These are phyloP conservation scores for Psilocybe cyanescens DNA, from an alignment of 768 basidiomycete species.

Conservation along the genomic window DNA sequence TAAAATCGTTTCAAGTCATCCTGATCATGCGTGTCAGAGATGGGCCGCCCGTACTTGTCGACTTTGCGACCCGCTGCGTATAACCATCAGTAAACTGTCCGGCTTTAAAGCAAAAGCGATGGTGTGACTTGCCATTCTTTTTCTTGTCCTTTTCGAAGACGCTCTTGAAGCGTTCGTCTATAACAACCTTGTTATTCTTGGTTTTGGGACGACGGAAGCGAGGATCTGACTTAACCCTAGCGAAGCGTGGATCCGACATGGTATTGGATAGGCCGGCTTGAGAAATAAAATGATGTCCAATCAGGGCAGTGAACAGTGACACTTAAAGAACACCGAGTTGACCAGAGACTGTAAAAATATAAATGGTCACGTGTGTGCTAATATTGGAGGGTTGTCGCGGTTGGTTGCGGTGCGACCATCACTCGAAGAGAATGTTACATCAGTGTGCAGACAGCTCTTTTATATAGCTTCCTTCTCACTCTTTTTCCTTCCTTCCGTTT, in stretches of 20 bases:
- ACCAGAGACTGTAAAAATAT: conserved; percentile 11
- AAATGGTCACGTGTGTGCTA: conserved; percentile 16
- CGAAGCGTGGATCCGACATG: conserved; percentile 89
- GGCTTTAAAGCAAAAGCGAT: not conserved
- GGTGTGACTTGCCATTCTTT: conserved; percentile 30
- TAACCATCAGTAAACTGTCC: conserved; percentile 5
- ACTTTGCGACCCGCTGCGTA: conserved; percentile 54
- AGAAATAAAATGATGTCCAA: not conserved
- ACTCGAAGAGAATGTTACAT: conserved; percentile 8
- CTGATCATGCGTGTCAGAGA: conserved; percentile 69
- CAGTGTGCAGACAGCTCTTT: conserved; percentile 17
- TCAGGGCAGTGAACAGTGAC: not conserved
- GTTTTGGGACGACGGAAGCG: conserved; percentile 88
- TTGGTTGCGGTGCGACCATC: conserved; percentile 23
- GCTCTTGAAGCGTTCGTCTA: conserved; percentile 91
- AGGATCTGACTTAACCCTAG: conserved; percentile 86
- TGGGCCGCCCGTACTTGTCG: conserved; percentile 87
- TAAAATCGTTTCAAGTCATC: conserved; percentile 85
- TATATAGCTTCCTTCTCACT: conserved; percentile 22
- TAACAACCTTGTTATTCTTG: conserved; percentile 77
- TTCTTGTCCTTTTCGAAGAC: conserved; percentile 60
- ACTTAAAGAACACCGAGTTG: conserved; percentile 1
- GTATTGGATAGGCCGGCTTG: conserved; percentile 8
- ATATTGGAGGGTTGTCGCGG: conserved; percentile 12
- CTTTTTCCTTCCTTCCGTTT: conserved; percentile 10